Evolutionary conservation across 78 protist species (phyloP).

Genomic region (Speleostelium caveatum): DNA sequence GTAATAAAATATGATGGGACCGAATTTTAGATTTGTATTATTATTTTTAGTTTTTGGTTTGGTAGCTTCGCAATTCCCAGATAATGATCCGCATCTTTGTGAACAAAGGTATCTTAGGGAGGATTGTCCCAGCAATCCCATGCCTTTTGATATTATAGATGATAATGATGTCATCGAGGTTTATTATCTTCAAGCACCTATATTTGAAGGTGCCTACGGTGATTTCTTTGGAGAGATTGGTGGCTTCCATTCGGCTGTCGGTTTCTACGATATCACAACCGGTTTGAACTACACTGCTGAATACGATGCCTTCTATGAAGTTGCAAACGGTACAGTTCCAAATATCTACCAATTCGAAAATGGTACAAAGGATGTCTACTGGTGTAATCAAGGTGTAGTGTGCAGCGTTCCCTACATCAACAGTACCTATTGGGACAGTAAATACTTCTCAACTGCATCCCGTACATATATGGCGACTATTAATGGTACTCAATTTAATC

Average conservation of each 20-base stretch:
- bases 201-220: constrained; percentile 50
- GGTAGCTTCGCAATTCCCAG: constrained; percentile 19
- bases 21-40: no score
- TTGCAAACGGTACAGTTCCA: constrained; percentile 66
- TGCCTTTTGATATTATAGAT: neutral
- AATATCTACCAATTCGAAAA: neutral
- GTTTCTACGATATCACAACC: constrained; percentile 45
- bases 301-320: constrained; percentile 66
- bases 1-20: no score
- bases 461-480: constrained; percentile 43
- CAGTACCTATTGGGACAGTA: constrained; percentile 45
- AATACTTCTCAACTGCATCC: constrained; percentile 20
- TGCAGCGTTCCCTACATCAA: constrained; percentile 39
- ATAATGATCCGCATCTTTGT: constrained; percentile 47
- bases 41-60: neutral
- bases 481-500: constrained; percentile 53
- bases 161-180: constrained; percentile 38
- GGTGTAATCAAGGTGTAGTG: constrained; percentile 64
- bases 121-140: constrained; percentile 43
- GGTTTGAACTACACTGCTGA: constrained; percentile 61
- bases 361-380: constrained; percentile 40
- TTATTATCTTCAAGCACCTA: constrained; percentile 58
- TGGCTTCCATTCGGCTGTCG: constrained; percentile 55
- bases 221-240: constrained; percentile 34
- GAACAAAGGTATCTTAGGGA: constrained; percentile 22